Evolutionary conservation across 1,284 basidiomycete species (phyloP), one percentile per base, ranked within the genome.

Genomic region (Uromyces viciae-fabae): DNA sequence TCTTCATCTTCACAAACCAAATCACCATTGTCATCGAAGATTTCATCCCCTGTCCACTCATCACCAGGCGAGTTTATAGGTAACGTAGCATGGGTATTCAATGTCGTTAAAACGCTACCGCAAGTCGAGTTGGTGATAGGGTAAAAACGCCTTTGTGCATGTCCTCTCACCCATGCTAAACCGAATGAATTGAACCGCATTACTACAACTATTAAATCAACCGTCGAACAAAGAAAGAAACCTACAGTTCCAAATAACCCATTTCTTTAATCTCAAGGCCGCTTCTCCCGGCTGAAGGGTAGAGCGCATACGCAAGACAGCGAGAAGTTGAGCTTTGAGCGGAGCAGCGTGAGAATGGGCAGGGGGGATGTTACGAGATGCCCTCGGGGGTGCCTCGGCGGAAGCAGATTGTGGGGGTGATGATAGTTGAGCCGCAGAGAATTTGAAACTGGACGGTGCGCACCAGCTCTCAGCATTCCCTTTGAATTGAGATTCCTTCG

Each of bases 181-280:
- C 15, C 19, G 36, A 69, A 40, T 15, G 31, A 0, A 62, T 3
- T 22, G 22, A 9, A 25, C 8, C 22, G n/a, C 60, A 42, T n/a
- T 36, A 60, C 28, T 38, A 11, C 36, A 15, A 72, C 33, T 42
- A 33, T 54, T 43, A 19, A 28, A 11, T n/a, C 54, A 43, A 36
- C 33, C 9, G 22, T 38, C 52, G 33, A 42, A 22, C 25, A 3
- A 62, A 62, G 25, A 38, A 22, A 3, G 36, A 17, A n/a, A 64
- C 75, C 25, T 49, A 76, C 75, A 38, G 56, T 76, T 76, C 75
- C 75, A 76, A 19, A 76, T 33, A 17, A 76, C 75, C 75, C 75
- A 76, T 76, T 76, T 76, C 31, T 60, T 76, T 5, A 76, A 38
- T 62, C 43, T 64, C 22, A 76, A 33, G 19, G 60, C 42, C 15